Evolutionary conservation across 2,329 filamentous ascomycete species (phyloP).

Genomic region (Bertia moriformis): DNA sequence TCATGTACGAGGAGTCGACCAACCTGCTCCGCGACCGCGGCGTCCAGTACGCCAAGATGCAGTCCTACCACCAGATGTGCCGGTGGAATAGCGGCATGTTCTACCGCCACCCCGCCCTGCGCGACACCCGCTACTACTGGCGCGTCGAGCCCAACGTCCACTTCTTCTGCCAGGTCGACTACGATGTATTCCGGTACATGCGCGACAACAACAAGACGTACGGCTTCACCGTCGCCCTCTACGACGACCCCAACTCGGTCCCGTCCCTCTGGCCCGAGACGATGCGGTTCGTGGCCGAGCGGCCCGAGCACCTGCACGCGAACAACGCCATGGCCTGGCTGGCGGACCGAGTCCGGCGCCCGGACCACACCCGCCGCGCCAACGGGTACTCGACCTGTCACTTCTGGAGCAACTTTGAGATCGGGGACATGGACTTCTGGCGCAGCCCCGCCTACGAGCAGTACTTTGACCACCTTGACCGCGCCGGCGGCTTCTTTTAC

Average conservation of each 20-base stretch:
- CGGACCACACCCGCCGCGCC: slow-evolving; percentile 65
- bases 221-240: slow-evolving; percentile 94
- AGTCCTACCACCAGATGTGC: slow-evolving; percentile 97
- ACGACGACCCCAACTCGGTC: slow-evolving; percentile 78
- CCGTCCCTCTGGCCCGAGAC: slow-evolving; percentile 91
- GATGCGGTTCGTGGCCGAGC: slow-evolving; percentile 70
- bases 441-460: slow-evolving; percentile 79
- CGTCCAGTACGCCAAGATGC: slow-evolving; percentile 78
- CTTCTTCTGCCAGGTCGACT: slow-evolving; percentile 98
- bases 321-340: slow-evolving; percentile 85
- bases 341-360: slow-evolving; percentile 61
- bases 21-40: slow-evolving; percentile 68
- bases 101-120: slow-evolving; percentile 84
- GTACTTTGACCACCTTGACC: slow-evolving; percentile 90
- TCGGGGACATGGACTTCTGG: slow-evolving; percentile 88
- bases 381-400: slow-evolving; percentile 96
- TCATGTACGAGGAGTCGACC: slow-evolving; percentile 73
- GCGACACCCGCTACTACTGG: slow-evolving; percentile 84
- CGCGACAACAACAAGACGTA: slow-evolving; percentile 97
- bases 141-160: slow-evolving; percentile 96
- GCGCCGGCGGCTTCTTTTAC: slow-evolving; percentile 93
- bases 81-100: slow-evolving; percentile 98
- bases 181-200: slow-evolving; percentile 98
- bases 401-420: slow-evolving; percentile 99
- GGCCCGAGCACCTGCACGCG: slow-evolving; percentile 65